Base-by-base conservation (phyloP, 208 protist genomes). In the Trypanosoma conorhini region DNA sequence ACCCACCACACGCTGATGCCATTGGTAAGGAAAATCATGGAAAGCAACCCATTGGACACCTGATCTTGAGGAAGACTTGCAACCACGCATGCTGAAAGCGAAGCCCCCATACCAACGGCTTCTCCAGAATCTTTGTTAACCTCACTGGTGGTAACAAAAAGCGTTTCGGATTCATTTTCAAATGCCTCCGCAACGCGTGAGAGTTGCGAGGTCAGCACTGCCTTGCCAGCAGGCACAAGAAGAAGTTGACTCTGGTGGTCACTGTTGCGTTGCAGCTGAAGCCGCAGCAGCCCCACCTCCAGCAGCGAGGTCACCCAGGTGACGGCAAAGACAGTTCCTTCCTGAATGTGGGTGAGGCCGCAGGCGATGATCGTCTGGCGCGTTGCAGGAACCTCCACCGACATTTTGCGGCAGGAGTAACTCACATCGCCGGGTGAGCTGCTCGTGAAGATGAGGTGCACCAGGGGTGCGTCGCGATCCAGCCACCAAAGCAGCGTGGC, bases 401-500 rank as follows among this genome's bases (percentile, higher is more conserved):
- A 83, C 54, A 95, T 66, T 57, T 90, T 72, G 13, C 87, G 87
- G 1, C 77, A 81, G 59, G 84, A 79, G 44, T 80, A 79, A 66
- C 79, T 77, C 33, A 78, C 76, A 24, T 80, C 79, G 22, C 74
- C 82, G 22, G 58, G 46, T 17, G 72, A 81, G 62, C 77, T 87
- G 33, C 88, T 88, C 33, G 85, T 77, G 10, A 81, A 68, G 19
- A 93, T 65, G 30, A 95, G 71, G 35, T 86, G 89, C 24, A 94
- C 74, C 31, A 73, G 46, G 19, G 73, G 66, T 31, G 56, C 57
- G 21, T 86, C 85, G 58, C 71, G 70, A 54, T 90, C 88, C 8
- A 93, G 67, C 88, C 88, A 93, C 88, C 88, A 93, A 33, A 85
- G 71, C 26, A 93, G 72, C 24, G 83, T 77, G 1, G 88, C 88